These are phyloP conservation scores for Entomortierella lignicola DNA, from an alignment of 192 early-diverging fungal species.

Conservation along the genomic window DNA sequence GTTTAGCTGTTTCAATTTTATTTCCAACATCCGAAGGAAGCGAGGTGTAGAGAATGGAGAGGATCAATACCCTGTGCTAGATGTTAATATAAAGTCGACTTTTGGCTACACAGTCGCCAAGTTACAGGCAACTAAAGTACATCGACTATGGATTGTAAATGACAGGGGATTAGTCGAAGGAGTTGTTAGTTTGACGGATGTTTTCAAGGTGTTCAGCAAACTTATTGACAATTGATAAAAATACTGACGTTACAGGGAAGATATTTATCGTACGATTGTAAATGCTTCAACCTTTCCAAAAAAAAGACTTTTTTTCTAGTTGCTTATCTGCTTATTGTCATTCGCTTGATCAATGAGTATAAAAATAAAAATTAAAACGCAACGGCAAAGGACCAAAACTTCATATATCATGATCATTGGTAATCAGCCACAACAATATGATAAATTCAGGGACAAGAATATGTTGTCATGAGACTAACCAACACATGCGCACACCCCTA, in stretches of 20 bases:
- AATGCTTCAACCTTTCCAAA: no score
- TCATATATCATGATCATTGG: background rate
- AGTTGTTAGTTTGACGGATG: slow-evolving; percentile 85
- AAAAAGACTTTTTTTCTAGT: no score
- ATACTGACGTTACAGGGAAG: no score
- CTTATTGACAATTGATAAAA: slow-evolving; percentile 16
- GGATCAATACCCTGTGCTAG: slow-evolving; percentile 79
- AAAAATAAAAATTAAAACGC: no score
- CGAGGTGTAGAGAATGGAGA: slow-evolving; percentile 42
- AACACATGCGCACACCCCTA: background rate
- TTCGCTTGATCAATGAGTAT: no score
- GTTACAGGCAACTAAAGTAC: slow-evolving; percentile 82
- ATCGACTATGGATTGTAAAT: slow-evolving; percentile 83
- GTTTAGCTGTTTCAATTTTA: slow-evolving; percentile 46
- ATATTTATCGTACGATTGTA: no score
- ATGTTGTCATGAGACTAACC: background rate
- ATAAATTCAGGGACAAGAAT: background rate
- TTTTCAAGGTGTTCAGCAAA: slow-evolving; percentile 67
- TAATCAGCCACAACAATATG: background rate
- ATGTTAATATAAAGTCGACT: slow-evolving; percentile 74
- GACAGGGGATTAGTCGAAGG: slow-evolving; percentile 64
- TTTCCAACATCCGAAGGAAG: slow-evolving; percentile 27
- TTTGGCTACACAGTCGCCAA: slow-evolving; percentile 79
- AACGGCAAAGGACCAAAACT: background rate
- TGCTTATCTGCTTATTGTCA: no score